Percentiles rank a stretch among this genome's conserved stretches.
Conservation (phyloP, 1,284 basidiomycete species). For the Afroboletus lepidellus region DNA sequence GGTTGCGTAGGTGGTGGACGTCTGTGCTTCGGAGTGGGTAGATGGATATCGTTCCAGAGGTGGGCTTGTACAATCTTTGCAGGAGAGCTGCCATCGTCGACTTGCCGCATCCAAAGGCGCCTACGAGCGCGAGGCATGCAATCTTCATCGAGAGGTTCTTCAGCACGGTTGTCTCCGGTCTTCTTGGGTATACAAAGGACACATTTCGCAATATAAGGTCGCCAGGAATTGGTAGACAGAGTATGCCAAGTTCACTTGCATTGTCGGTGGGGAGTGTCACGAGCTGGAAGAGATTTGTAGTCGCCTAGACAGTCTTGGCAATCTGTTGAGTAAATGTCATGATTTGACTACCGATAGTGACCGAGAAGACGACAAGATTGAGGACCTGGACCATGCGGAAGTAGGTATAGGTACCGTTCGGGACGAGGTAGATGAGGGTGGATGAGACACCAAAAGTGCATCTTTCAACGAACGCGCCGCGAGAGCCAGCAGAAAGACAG, state of each 20-base stretch:
- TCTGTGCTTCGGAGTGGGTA: constrained; percentile 57
- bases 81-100: constrained; percentile 82
- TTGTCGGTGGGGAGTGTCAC: constrained; percentile 53
- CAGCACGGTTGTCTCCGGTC: constrained; percentile 72
- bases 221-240: constrained; percentile 70
- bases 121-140: constrained; percentile 87
- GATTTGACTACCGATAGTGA: constrained; percentile 88
- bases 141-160: constrained; percentile 65
- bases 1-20: constrained; percentile 71
- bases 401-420: constrained; percentile 81
- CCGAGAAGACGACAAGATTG: constrained; percentile 89
- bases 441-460: constrained; percentile 80
- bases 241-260: constrained; percentile 71
- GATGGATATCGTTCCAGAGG: constrained; percentile 59
- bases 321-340: constrained; percentile 85
- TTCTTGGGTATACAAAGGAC: constrained; percentile 79
- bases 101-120: constrained; percentile 86
- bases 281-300: constrained; percentile 73
- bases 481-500: constrained; percentile 70
- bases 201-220: constrained; percentile 70
- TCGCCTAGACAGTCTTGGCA: constrained; percentile 77
- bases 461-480: constrained; percentile 81
- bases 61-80: constrained; percentile 84
- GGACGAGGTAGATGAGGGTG: constrained; percentile 83
- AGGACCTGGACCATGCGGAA: constrained; percentile 87